Conservation (phyloP, 2,329 filamentous ascomycete species). For the Didymella pinodella region DNA sequence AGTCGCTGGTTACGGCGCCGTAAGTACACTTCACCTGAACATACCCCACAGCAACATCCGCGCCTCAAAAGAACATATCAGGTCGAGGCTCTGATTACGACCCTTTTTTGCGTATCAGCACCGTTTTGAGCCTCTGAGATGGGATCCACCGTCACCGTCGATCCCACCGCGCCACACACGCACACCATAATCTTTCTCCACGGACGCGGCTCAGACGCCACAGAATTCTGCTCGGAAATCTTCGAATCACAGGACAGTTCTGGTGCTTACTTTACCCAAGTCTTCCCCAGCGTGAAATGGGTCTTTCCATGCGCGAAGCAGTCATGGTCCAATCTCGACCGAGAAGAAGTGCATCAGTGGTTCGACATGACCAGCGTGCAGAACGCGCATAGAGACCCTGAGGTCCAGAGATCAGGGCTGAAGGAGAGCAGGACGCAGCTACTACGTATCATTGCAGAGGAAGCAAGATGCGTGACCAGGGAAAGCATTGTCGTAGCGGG, state of each 20-base stretch:
- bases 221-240: slow-evolving; percentile 53
- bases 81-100: too few relatives aligned
- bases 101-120: too few relatives aligned
- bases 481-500: slow-evolving; percentile 31
- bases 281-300: slow-evolving; percentile 53
- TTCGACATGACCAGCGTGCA: slow-evolving; percentile 60
- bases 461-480: slow-evolving; percentile 16
- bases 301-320: slow-evolving; percentile 58
- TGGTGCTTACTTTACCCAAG: slow-evolving; percentile 47
- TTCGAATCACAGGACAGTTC: slow-evolving; percentile 40
- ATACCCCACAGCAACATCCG: too few relatives aligned
- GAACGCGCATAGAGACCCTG: slow-evolving; percentile 52
- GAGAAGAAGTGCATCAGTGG: slow-evolving; percentile 46
- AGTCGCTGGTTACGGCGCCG: too few relatives aligned
- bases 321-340: not conserved
- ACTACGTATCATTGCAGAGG: slow-evolving; percentile 24
- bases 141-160: not conserved
- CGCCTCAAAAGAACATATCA: too few relatives aligned
- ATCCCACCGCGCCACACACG: slow-evolving; percentile 43
- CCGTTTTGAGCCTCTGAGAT: too few relatives aligned
- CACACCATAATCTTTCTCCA: slow-evolving; percentile 60
- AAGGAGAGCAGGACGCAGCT: slow-evolving; percentile 50
- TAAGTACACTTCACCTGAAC: too few relatives aligned
- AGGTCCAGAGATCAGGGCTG: slow-evolving; percentile 56
- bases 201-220: slow-evolving; percentile 52